Conservation (phyloP, 2,329 filamentous ascomycete genomes). For the Alternaria burnsii region DNA sequence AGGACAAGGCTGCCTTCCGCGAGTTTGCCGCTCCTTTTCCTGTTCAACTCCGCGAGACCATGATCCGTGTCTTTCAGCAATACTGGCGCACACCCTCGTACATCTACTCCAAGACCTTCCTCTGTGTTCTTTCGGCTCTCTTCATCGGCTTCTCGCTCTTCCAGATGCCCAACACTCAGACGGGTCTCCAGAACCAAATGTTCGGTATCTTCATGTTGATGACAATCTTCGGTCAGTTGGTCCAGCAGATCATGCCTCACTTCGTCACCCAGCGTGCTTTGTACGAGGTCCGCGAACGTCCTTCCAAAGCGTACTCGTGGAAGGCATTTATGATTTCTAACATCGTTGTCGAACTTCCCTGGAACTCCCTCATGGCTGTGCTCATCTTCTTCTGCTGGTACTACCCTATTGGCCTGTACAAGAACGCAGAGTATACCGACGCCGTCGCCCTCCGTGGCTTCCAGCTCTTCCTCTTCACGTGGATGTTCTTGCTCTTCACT, state of each 20-base stretch:
- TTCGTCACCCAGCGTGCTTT: conserved; percentile 83
- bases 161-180: conserved; percentile 73
- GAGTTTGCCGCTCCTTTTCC: conserved; percentile 83
- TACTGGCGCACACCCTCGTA: conserved; percentile 92
- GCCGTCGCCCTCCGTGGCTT: conserved; percentile 73
- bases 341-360: conserved; percentile 85
- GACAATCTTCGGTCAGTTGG: conserved; percentile 81
- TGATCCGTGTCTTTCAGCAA: conserved; percentile 82
- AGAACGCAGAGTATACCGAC: conserved; percentile 70
- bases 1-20: conserved; percentile 67
- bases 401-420: conserved; percentile 81
- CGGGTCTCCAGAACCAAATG: conserved; percentile 86
- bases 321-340: conserved; percentile 84
- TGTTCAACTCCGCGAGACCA: conserved; percentile 72
- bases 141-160: conserved; percentile 88
- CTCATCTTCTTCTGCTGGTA: conserved; percentile 85
- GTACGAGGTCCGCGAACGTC: conserved; percentile 85
- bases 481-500: conserved; percentile 79
- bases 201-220: conserved; percentile 85
- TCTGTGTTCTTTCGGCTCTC: conserved; percentile 71
- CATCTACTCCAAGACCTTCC: conserved; percentile 81
- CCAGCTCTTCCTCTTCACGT: conserved; percentile 80
- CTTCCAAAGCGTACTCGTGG: conserved; percentile 86
- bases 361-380: conserved; percentile 79
- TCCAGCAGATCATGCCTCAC: conserved; percentile 84